These are phyloP conservation scores for Backusella circina DNA, from an alignment of 192 early-diverging fungal genomes.

Conservation along the genomic window DNA sequence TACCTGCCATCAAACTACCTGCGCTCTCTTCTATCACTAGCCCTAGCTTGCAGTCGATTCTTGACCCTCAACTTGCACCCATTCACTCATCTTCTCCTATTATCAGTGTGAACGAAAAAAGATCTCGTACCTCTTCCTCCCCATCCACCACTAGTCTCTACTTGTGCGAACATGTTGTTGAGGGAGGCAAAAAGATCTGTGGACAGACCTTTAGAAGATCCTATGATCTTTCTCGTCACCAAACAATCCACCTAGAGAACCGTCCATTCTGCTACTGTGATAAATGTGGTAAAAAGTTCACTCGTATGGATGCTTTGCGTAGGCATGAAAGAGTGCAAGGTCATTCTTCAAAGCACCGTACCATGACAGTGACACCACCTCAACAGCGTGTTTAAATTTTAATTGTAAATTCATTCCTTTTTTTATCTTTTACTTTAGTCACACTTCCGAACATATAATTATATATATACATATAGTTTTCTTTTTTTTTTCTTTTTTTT, in stretches of 20 bases:
- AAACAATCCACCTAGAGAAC: slow-evolving; percentile 33
- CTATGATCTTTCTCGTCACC: slow-evolving; percentile 34
- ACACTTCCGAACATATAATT: not conserved
- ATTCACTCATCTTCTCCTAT: not conserved
- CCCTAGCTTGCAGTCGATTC: not conserved
- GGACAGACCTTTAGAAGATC: slow-evolving; percentile 34
- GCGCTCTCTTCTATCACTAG: slow-evolving; percentile 5
- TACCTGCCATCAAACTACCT: not conserved
- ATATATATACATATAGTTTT: not conserved
- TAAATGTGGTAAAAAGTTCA: slow-evolving; percentile 37
- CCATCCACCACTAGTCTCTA: not conserved
- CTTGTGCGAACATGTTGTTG: slow-evolving; percentile 22
- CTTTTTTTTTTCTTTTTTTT: not conserved
- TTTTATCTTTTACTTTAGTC: not conserved
- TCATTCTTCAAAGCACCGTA: slow-evolving; percentile 22
- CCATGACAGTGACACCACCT: not conserved
- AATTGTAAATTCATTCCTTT: not conserved
- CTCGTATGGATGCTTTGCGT: slow-evolving; percentile 36
- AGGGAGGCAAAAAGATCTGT: slow-evolving; percentile 11
- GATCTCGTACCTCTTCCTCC: not conserved
- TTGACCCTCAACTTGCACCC: slow-evolving; percentile 8
- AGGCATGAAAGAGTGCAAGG: slow-evolving; percentile 34
- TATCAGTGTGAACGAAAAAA: not conserved
- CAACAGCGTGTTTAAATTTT: not conserved
- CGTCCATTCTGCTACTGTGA: slow-evolving; percentile 32